These are phyloP conservation scores for Mortierella sp. DNA, from an alignment of 371 early-diverging fungal species.

Conservation along the genomic window DNA sequence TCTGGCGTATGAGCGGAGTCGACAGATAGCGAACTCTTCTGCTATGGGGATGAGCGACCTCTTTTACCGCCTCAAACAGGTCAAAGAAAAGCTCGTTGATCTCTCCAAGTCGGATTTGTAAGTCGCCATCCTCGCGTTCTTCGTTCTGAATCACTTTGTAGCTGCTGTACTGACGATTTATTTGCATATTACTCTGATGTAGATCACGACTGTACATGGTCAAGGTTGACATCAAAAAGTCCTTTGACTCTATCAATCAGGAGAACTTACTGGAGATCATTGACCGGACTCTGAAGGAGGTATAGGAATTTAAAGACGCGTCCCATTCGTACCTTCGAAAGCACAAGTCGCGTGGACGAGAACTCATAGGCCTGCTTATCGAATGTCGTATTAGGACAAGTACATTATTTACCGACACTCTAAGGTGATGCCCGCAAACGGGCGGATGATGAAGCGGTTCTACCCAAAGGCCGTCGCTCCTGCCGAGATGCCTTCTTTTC, in stretches of 20 bases:
- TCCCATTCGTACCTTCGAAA: neutral
- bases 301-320: constrained; percentile 20
- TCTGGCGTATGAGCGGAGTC: constrained; percentile 29
- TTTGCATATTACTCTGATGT: neutral
- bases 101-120: constrained; percentile 4
- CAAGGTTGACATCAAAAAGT: constrained; percentile 84
- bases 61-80: constrained; percentile 63
- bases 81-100: constrained; percentile 52
- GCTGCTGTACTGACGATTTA: neutral
- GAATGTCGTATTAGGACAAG: constrained; percentile 60
- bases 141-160: neutral
- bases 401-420: constrained; percentile 71
- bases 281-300: constrained; percentile 63
- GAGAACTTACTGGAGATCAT: constrained; percentile 71
- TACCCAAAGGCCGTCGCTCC: constrained; percentile 61
- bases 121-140: neutral
- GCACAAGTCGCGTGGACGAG: neutral
- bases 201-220: constrained; percentile 74
- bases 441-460: constrained; percentile 52
- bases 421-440: constrained; percentile 59
- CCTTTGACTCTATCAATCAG: constrained; percentile 88
- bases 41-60: constrained; percentile 64
- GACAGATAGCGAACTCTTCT: constrained; percentile 14
- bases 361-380: neutral
- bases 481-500: constrained; percentile 62